Evolutionary conservation across 805 yeast species (phyloP), one percentile per base, ranked within the genome.

Genomic region (Starmera amethionina): DNA sequence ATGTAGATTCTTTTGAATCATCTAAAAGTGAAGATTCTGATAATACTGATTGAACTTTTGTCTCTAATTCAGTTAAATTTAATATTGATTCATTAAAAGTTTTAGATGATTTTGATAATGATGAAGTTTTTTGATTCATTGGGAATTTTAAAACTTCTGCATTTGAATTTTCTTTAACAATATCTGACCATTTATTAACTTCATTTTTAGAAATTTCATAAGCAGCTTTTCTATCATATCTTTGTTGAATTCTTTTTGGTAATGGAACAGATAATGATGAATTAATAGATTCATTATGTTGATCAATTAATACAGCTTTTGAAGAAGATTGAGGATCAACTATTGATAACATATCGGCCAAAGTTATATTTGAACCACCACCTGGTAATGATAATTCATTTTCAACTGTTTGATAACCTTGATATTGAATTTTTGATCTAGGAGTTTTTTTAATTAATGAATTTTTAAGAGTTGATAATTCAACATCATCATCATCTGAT

Each of bases 101-200:
- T 2, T 84, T 68, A 1, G 78, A 70, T 33, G 69, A 67, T 37
- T 67, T 72, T 36, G 66, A 64, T n/a, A n/a, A n/a, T n/a, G n/a
- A n/a, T n/a, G n/a, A n/a, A 52, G 64, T 1, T 13, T 62, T 60
- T 4, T 71, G 67, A 38, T 74, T 71, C 52, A 82, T 55, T 14
- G 96, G 93, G 58, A 90, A 90, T 40, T 75, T 71, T 38, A 93
- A 63, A 42, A 83, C 88, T 53, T 89, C 97, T 1, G 96, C 93
- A 44, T 78, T 76, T 50, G 95, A 76, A 51, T 85, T 83, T 42
- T 75, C 73, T 45, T 77, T 77, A 19, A 93, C 86, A 1, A 81
- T 75, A 38, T 88, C 96, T 40, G 79, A 75, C 97, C 98, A 93
- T 60, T 82, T 83, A 43, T 77, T 71, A 6, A 90, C 84, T 56